These are phyloP conservation scores for Cystobasidium slooffiae DNA, from an alignment of 1,284 basidiomycete species.

Conservation along the genomic window DNA sequence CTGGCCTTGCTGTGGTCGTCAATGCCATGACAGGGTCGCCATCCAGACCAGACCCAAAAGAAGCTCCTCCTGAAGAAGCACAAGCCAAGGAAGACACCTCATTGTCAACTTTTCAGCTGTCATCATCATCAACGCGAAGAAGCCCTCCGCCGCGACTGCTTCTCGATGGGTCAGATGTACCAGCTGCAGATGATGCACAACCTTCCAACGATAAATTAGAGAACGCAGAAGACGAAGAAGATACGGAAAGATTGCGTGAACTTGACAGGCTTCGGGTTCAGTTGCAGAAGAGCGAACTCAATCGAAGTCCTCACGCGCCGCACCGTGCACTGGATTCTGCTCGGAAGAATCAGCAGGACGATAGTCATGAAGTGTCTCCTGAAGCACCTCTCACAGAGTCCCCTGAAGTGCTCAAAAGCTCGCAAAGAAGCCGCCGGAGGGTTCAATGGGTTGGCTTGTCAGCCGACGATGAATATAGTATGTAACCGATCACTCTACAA, in stretches of 20 bases:
- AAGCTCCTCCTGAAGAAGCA: not conserved
- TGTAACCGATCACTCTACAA: constrained; percentile 2
- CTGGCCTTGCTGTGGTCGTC: not conserved
- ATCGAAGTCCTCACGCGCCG: constrained; percentile 1
- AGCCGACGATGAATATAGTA: constrained; percentile 30
- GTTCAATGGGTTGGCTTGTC: constrained; percentile 41
- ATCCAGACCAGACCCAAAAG: not conserved
- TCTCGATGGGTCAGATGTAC: constrained; percentile 1
- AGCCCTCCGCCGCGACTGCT: constrained; percentile 2
- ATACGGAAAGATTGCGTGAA: constrained; percentile 10
- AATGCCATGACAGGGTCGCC: constrained; percentile 7
- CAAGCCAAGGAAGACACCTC: not conserved
- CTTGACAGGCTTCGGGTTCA: constrained; percentile 29
- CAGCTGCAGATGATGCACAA: not conserved
- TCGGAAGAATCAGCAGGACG: not conserved
- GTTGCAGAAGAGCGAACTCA: constrained; percentile 22
- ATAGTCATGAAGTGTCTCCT: not conserved
- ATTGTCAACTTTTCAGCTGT: not conserved
- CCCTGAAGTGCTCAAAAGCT: constrained; percentile 16
- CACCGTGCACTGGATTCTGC: not conserved
- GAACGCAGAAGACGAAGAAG: constrained; percentile 15
- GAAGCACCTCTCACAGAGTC: constrained; percentile 4
- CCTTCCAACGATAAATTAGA: not conserved
- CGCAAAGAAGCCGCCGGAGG: constrained; percentile 10
- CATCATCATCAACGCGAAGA: not conserved